Conservation (phyloP, 352 stramenopile genomes). For the Globisporangium camurandrum region DNA sequence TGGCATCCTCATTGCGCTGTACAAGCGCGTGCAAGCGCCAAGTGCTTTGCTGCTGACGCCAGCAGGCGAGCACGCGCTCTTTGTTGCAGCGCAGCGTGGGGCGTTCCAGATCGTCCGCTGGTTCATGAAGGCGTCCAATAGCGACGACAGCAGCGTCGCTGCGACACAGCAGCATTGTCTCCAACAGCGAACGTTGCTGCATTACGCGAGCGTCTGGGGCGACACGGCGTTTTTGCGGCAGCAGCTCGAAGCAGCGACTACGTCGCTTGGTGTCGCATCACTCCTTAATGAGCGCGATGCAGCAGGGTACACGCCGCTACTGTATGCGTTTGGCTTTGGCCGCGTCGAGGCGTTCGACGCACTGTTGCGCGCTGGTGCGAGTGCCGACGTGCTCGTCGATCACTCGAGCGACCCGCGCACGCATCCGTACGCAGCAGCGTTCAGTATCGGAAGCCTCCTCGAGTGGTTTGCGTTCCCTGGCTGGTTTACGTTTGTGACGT, state of each 20-base stretch:
- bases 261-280: neutral
- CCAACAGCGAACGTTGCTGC: constrained; percentile 28
- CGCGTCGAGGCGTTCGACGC: constrained; percentile 20
- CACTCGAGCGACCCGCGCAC: constrained; percentile 32
- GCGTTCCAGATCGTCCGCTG: constrained; percentile 45
- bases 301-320: constrained; percentile 36
- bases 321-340: constrained; percentile 54
- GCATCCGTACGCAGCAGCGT: constrained; percentile 40
- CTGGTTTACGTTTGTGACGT: constrained; percentile 38
- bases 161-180: constrained; percentile 15
- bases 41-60: constrained; percentile 17
- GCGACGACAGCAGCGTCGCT: neutral
- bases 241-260: constrained; percentile 3
- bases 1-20: constrained; percentile 37
- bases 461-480: constrained; percentile 53
- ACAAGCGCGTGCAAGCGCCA: constrained; percentile 13
- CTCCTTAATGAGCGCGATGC: constrained; percentile 26
- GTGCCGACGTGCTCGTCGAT: constrained; percentile 25
- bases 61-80: constrained; percentile 32
- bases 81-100: constrained; percentile 31
- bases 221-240: constrained; percentile 22
- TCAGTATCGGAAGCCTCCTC: constrained; percentile 35
- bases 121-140: constrained; percentile 25
- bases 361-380: constrained; percentile 25
- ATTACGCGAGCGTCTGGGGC: constrained; percentile 39